Evolutionary conservation across 345 rosid species (phyloP), one percentile per base, ranked within the genome.

Genomic region (rapeseed (Brassica napus)): DNA sequence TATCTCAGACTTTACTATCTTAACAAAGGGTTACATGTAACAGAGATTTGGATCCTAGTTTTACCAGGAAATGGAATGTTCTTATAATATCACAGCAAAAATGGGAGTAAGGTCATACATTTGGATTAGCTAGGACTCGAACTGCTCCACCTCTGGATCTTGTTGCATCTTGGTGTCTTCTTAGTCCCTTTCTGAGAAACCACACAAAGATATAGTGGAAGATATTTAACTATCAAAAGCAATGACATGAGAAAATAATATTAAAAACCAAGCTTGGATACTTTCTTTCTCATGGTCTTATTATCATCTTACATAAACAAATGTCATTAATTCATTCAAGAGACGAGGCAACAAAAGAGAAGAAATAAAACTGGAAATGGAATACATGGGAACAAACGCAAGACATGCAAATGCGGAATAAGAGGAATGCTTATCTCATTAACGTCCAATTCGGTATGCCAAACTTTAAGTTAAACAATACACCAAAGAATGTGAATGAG

Each of bases 61-160:
- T 5, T 4, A 49, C 18, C 8, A 49, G 57, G 4, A 49, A 49
- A 0, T 52, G 58, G 15, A 52, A 5, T 52, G 23, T 52, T 15
- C 21, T n/a, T 15, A 7, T 0, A 26, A 0, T 8, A 8, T 58
- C 6, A 42, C 21, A 75, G 39, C 69, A 82, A 63, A 80, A 78
- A 12, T 77, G 81, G 67, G 1, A 81, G 7, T 82, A 71, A 87
- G 75, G 69, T 83, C 85, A 81, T 88, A 93, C 97, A 82, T 93
- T 89, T 65, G 95, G 85, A 77, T 82, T 88, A 0, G 95, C 94
- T 81, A 89, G 86, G 57, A 91, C 71, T 54, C 63, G 87, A 74
- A 90, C 87, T 68, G 87, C 86, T 76, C 82, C 91, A 69, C 87
- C 76, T 81, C 83, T 91, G 83, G 79, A 73, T 82, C 86, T 84